Conservation (phyloP, 148 eudicot species). For the Salicornia ramosissima region DNA sequence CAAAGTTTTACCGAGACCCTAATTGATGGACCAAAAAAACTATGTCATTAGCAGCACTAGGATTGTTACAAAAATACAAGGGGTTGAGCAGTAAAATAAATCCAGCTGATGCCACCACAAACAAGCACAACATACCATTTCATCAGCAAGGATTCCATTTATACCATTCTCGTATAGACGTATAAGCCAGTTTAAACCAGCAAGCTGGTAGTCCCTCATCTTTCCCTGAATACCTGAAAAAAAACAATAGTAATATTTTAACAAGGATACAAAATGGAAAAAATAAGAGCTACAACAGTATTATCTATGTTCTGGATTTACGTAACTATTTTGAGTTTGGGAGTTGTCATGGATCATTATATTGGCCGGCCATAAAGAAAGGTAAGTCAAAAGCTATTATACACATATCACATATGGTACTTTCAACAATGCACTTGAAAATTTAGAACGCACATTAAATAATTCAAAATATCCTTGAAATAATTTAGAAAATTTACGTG, state of each 20-base stretch:
- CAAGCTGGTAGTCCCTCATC: slow-evolving; percentile 99
- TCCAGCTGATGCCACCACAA: not conserved
- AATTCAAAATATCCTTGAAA: too few species aligned
- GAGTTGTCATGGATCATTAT: too few species aligned
- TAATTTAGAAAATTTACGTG: too few species aligned
- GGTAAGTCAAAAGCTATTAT: too few species aligned
- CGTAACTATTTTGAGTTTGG: too few species aligned
- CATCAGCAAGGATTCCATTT: slow-evolving; percentile 98
- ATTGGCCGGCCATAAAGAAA: too few species aligned
- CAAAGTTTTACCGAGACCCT: slow-evolving; percentile 99
- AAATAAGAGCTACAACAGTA: not conserved
- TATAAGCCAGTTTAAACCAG: slow-evolving; percentile 97
- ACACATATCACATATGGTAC: too few species aligned
- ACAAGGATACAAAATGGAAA: not conserved
- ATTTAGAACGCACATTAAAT: too few species aligned
- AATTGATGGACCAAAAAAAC: not conserved
- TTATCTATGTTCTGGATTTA: not conserved
- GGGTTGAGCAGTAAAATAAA: not conserved
- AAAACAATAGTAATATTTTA: not conserved
- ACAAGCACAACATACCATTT: slow-evolving; percentile 58
- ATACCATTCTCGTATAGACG: slow-evolving; percentile 96
- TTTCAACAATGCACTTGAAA: too few species aligned
- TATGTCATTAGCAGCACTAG: not conserved
- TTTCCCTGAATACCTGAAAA: slow-evolving; percentile 88
- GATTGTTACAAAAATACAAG: not conserved